Evolutionary conservation across 768 basidiomycete species (phyloP).

Genomic region (Podaxis sp.): DNA sequence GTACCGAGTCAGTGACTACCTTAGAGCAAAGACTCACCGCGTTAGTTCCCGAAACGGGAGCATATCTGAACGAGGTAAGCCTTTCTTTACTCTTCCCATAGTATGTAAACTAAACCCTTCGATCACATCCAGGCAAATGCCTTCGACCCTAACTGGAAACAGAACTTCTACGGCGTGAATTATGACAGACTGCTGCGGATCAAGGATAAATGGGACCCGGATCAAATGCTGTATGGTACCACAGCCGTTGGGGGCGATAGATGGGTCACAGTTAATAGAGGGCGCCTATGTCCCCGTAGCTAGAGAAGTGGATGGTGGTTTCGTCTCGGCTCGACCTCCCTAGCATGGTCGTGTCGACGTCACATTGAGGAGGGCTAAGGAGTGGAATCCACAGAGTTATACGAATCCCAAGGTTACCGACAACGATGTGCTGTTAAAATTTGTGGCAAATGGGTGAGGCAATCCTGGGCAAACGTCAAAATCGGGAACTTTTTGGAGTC

Average conservation of each 20-base stretch:
- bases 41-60: constrained; percentile 17
- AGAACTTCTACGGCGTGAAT: constrained; percentile 17
- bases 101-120: too few species aligned
- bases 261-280: constrained; percentile 11
- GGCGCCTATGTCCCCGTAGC: constrained; percentile 9
- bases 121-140: constrained; percentile 16
- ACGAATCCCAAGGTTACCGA: too few species aligned
- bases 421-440: too few species aligned
- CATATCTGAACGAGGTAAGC: constrained; percentile 21
- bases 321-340: not conserved
- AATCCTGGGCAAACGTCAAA: too few species aligned
- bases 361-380: not conserved
- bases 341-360: not conserved
- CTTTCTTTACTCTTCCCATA: not conserved
- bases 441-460: too few species aligned
- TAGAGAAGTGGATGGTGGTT: not conserved
- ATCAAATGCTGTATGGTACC: constrained; percentile 18
- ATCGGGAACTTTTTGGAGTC: too few species aligned
- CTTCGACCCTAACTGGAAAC: constrained; percentile 20
- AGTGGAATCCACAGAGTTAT: too few species aligned
- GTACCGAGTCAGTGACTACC: constrained; percentile 10
- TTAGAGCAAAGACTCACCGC: constrained; percentile 10
- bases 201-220: constrained; percentile 18
- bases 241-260: constrained; percentile 19
- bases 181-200: constrained; percentile 16